Conservation (phyloP, 2,329 filamentous ascomycete species). For the Orbilia quercus region DNA sequence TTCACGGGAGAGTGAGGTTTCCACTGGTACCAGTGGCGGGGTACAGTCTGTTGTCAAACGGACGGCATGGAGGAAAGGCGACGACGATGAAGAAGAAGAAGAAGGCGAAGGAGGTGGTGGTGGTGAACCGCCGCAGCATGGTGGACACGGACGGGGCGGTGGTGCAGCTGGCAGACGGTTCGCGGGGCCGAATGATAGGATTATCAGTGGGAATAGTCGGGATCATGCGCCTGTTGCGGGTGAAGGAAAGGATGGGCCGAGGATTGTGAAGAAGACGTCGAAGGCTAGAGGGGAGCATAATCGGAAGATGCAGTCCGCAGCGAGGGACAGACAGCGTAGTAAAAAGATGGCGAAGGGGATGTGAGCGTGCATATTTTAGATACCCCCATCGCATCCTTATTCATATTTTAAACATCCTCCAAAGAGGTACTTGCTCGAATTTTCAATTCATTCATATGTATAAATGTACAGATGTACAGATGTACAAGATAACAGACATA, state of each 20-base stretch:
- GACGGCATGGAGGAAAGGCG: conserved; percentile 41
- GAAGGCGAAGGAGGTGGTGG: neutral
- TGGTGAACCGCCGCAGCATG: neutral
- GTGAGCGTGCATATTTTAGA: neutral
- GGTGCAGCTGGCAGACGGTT: neutral
- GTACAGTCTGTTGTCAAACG: conserved; percentile 17
- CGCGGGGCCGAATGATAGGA: conserved; percentile 45
- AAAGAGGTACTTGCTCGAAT: neutral
- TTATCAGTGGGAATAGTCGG: conserved; percentile 26
- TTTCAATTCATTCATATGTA: no score
- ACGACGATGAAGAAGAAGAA: conserved; percentile 27
- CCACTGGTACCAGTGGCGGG: neutral
- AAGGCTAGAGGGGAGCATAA: conserved; percentile 53
- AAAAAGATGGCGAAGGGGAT: conserved; percentile 50
- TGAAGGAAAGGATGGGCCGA: conserved; percentile 28
- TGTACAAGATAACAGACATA: no score
- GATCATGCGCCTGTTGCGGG: conserved; percentile 36
- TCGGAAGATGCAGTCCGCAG: conserved; percentile 46
- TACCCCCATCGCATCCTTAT: no score
- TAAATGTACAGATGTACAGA: no score
- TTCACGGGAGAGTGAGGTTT: conserved; percentile 19
- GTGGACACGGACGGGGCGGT: neutral
- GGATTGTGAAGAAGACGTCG: conserved; percentile 42
- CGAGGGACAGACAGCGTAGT: conserved; percentile 46
- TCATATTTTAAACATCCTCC: neutral